Evolutionary conservation across 2,329 filamentous ascomycete species (phyloP).

Genomic region (Alternaria postmessia): DNA sequence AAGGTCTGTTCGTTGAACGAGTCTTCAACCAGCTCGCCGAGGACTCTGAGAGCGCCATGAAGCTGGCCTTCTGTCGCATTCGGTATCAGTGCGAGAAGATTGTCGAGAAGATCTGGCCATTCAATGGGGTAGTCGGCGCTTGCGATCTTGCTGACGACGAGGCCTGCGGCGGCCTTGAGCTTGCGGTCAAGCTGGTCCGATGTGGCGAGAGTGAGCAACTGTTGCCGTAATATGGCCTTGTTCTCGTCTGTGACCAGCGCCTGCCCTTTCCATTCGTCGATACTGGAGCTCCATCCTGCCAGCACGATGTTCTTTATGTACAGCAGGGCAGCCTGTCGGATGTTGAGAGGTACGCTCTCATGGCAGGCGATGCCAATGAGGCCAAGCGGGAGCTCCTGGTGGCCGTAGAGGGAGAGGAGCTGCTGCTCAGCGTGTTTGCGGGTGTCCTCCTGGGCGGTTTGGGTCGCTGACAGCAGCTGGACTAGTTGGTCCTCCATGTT

Average conservation of each 20-base stretch:
- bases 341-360: constrained; percentile 72
- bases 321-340: constrained; percentile 84
- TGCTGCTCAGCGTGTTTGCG: constrained; percentile 88
- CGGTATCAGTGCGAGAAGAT: constrained; percentile 78
- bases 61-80: constrained; percentile 79
- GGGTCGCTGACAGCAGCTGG: constrained; percentile 85
- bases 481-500: constrained; percentile 92
- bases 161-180: constrained; percentile 88
- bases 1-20: constrained; percentile 95
- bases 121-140: constrained; percentile 91
- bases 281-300: constrained; percentile 80
- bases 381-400: constrained; percentile 76
- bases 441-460: constrained; percentile 76
- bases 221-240: constrained; percentile 76
- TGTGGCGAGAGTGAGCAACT: constrained; percentile 79
- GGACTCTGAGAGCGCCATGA: constrained; percentile 87
- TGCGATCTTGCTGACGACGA: constrained; percentile 91
- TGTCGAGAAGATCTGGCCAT: constrained; percentile 89
- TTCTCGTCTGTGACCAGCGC: constrained; percentile 75
- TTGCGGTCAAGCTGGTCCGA: constrained; percentile 79
- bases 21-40: constrained; percentile 90
- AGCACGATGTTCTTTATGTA: constrained; percentile 84
- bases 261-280: constrained; percentile 73
- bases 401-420: constrained; percentile 73
- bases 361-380: constrained; percentile 84